Percentiles rank a stretch among this genome's conserved stretches.
Conservation (phyloP, 2,329 filamentous ascomycete genomes). For the Byssothecium circinans region DNA sequence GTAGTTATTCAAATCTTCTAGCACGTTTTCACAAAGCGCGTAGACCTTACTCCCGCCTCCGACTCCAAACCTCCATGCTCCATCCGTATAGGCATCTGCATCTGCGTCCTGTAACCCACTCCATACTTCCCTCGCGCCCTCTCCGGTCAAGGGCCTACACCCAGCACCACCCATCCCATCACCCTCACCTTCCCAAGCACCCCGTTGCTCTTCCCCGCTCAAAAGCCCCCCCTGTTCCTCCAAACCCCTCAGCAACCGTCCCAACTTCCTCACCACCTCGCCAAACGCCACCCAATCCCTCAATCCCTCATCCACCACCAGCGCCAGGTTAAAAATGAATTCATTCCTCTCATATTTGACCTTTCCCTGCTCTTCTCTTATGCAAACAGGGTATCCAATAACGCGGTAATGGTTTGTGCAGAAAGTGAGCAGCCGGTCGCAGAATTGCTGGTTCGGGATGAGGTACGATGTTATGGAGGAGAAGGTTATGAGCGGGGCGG, state of each 20-base stretch:
- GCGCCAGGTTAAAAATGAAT: constrained; percentile 97
- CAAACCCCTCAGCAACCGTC: constrained; percentile 81
- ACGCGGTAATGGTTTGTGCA: constrained; percentile 75
- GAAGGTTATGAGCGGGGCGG: constrained; percentile 76
- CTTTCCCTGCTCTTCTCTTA: constrained; percentile 57
- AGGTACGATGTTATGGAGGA: constrained; percentile 86
- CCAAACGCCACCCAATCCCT: constrained; percentile 76
- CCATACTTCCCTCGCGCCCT: not conserved
- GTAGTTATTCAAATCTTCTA: constrained; percentile 95
- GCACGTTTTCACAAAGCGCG: constrained; percentile 78
- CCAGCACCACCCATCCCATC: constrained; percentile 7
- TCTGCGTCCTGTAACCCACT: constrained; percentile 8
- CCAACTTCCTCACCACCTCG: constrained; percentile 82
- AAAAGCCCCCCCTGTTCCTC: constrained; percentile 90
- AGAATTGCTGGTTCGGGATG: constrained; percentile 92
- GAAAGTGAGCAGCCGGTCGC: constrained; percentile 84
- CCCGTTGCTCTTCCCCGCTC: constrained; percentile 57
- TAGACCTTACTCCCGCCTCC: constrained; percentile 55
- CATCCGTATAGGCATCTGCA: not conserved
- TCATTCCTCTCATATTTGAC: constrained; percentile 85
- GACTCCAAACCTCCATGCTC: constrained; percentile 25
- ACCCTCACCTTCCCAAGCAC: constrained; percentile 35
- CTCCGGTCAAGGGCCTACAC: not conserved
- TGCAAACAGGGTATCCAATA: constrained; percentile 85
- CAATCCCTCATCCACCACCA: constrained; percentile 71